phyloP scores from a whole-genome alignment of 2,329 filamentous ascomycete species.

The Pezicula carpinea region DNA sequence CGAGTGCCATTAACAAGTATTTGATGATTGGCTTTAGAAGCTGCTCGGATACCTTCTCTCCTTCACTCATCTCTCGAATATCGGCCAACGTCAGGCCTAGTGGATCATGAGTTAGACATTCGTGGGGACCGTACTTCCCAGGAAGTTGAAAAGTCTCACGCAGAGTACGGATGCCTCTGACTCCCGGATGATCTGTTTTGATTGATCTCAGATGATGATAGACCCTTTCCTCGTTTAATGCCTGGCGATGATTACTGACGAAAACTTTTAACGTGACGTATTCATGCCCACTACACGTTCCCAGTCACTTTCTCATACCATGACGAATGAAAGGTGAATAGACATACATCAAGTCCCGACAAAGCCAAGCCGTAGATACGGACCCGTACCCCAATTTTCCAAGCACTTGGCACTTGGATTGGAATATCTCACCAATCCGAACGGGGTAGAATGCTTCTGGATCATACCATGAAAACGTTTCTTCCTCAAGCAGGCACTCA shows the following conservation, averaged over 20 bases:
- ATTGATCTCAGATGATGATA: conserved; percentile 26
- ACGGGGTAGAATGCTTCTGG: conserved; percentile 21
- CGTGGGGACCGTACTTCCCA: conserved; percentile 11
- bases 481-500: conserved; percentile 17
- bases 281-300: conserved; percentile 2
- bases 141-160: conserved; percentile 31
- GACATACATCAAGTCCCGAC: conserved; percentile 16
- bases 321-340: not conserved
- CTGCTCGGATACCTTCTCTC: conserved; percentile 7
- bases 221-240: conserved; percentile 21
- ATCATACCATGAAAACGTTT: conserved; percentile 18
- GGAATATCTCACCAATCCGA: conserved; percentile 19
- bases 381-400: conserved; percentile 23
- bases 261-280: conserved; percentile 7
- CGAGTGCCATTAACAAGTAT: conserved; percentile 16
- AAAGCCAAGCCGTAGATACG: conserved; percentile 19
- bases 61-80: conserved; percentile 7
- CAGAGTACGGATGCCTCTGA: conserved; percentile 24
- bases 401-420: conserved; percentile 20
- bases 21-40: conserved; percentile 13
- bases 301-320: too few relatives aligned
- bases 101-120: conserved; percentile 19
- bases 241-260: conserved; percentile 3
- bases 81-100: conserved; percentile 13
- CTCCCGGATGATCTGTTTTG: conserved; percentile 26